Conservation (phyloP, 148 eudicot genomes). For the Camellia lanceoleosa region DNA sequence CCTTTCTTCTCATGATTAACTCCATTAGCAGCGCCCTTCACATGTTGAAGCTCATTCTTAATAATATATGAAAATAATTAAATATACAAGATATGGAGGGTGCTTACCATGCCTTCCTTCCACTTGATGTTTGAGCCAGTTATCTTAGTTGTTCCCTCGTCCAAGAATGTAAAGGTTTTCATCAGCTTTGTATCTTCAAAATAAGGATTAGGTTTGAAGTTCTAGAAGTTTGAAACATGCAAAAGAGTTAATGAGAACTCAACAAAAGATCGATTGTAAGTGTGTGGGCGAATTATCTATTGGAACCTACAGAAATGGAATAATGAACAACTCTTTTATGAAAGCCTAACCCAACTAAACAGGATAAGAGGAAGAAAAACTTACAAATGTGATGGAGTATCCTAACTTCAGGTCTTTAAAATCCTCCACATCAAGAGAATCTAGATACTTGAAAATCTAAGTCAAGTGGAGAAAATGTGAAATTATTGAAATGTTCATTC, state of each 20-base stretch:
- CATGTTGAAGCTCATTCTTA: neutral
- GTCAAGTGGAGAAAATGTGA: neutral
- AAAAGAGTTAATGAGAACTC: constrained; percentile 8
- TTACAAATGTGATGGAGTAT: constrained; percentile 77
- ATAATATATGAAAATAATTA: neutral
- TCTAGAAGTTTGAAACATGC: constrained; percentile 39
- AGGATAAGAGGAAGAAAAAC: constrained; percentile 19
- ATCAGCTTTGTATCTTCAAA: constrained; percentile 75
- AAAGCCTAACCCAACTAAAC: neutral
- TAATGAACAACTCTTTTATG: neutral
- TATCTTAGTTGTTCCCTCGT: constrained; percentile 77
- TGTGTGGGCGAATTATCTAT: no score
- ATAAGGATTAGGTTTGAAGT: constrained; percentile 70
- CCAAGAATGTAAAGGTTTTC: constrained; percentile 68
- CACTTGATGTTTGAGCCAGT: constrained; percentile 74
- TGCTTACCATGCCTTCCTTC: constrained; percentile 78
- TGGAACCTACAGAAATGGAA: no score
- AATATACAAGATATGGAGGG: constrained; percentile 13
- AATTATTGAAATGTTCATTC: neutral
- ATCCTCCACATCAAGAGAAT: constrained; percentile 81
- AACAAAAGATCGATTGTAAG: no score
- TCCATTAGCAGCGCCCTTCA: constrained; percentile 61
- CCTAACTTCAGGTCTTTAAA: constrained; percentile 74
- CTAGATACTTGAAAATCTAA: constrained; percentile 73
- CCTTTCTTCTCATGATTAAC: constrained; percentile 56